Evolutionary conservation across 1,139 yeast genomes (phyloP), one percentile per base, ranked within the genome.

Genomic region (Kluyveromyces sp.): DNA sequence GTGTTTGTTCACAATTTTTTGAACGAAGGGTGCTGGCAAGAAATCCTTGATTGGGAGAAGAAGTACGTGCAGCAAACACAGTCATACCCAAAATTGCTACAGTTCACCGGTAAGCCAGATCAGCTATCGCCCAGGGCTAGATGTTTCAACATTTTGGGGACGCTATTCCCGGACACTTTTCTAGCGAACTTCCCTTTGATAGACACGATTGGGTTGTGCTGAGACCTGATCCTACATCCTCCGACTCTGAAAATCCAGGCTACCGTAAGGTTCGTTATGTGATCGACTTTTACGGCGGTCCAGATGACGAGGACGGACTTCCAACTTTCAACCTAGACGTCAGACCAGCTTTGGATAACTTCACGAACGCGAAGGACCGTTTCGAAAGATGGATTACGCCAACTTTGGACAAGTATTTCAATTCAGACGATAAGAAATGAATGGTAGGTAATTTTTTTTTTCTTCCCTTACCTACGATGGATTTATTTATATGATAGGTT

Each of bases 191-290:
- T 4, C 99, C 99, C 4, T 94, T 94, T 61, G 99, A 94, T 66
- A 80, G 98, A 65, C 99, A 94, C 60, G 99, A 94, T 67, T 94
- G 99, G 99, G 86, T 95, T 3, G 96, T 94, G 5, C 73, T 90
- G 57, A 75, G 99, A 56, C 73, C 68, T 52, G 53, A 57, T 41
- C 64, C 63, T 2, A 47, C 43, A 25, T 51, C 60, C 4, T 51
- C 61, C 1, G 61, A 60, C 41, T 58, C 57, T 1, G 56, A 64
- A 8, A 67, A 69, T 36, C 72, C 70, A 2, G 62, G 68, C 0
- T 77, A 90, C 86, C 58, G 73, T 54, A 65, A 79, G 68, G 79
- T 92, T 27, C 77, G 98, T 52, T 94, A 94, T 59, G 95, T 94
- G 34, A 89, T 94, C 59, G 99, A 94, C 65, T 94, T 90, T 66